Evolutionary conservation across 768 basidiomycete species (phyloP).

Genomic region (Boletus coccyginus): DNA sequence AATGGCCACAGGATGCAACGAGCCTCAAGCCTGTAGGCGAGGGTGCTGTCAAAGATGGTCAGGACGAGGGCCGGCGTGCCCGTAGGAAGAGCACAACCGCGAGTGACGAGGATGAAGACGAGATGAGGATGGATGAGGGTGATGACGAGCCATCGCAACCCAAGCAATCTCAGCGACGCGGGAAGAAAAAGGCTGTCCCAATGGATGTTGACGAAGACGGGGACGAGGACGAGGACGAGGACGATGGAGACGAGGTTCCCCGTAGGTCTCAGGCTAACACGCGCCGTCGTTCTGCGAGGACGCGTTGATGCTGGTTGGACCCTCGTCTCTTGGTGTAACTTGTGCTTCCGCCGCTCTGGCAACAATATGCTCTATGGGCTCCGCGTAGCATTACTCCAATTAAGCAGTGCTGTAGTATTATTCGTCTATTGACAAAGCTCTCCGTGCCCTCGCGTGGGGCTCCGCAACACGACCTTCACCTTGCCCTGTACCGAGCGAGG

Average conservation of each 20-base stretch:
- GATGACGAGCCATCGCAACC: conserved; percentile 33
- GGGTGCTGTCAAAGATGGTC: conserved; percentile 59
- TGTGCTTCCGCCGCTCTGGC: not conserved
- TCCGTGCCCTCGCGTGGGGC: conserved; percentile 15
- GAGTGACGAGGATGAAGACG: conserved; percentile 43
- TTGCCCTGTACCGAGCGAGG: conserved; percentile 26
- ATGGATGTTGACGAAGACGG: conserved; percentile 49
- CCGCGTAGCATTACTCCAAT: conserved; percentile 11
- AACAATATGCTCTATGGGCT: conserved; percentile 8
- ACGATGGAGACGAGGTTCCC: conserved; percentile 22
- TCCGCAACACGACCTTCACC: conserved; percentile 46
- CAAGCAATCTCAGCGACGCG: conserved; percentile 23
- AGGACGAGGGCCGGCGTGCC: conserved; percentile 43
- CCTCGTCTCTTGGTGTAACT: no score
- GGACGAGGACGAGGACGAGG: conserved; percentile 33
- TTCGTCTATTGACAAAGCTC: conserved; percentile 23
- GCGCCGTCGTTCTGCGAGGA: conserved; percentile 21
- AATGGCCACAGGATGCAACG: conserved; percentile 60
- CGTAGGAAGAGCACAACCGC: conserved; percentile 34
- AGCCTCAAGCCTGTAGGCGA: conserved; percentile 63
- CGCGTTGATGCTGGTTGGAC: conserved; percentile 7
- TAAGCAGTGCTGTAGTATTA: conserved; percentile 22
- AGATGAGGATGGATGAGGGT: conserved; percentile 32
- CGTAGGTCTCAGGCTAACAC: conserved; percentile 14
- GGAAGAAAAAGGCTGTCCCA: conserved; percentile 29